Base-by-base conservation (phyloP, 768 basidiomycete genomes). In the Russula foetens region DNA sequence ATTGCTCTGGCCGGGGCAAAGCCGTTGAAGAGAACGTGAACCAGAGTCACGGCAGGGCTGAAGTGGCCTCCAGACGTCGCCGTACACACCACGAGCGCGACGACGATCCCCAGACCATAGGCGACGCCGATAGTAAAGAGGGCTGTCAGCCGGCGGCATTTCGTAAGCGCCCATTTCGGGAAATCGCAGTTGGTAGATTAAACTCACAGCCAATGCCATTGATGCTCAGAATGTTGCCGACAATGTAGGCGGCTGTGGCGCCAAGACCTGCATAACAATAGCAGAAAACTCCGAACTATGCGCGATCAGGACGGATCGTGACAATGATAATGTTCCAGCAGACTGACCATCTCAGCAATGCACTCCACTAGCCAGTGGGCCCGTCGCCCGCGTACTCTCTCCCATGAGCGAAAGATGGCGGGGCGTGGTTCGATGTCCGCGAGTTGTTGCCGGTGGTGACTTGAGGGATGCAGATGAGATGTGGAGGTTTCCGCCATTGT, bases 41-140 rank as follows among this genome's bases (percentile, higher is more conserved):
- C 71, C 49, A 86, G 72, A 3, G 85, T 83, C 23, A 88, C 75
- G 50, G 80, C 77, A 2, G 88, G 90, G 51, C 73, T 75, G 60
- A 78, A 72, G 66, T 78, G 77, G 1, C 74, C 74, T 9, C 75
- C 74, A 0, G 74, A 76, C 2, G 73, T 72, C 9, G 71, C 63
- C 7, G 70, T 66, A 44, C 68, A 73, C 2, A 72, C 67, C 26
- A 71, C 62, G 31, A 77, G 59, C 17, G 76, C 76, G 33, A 76
- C 59, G 50, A 71, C 68, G 63, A 76, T 75, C 2, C 76, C 77
- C 17, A 77, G 24, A 1, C 69, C 71, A 63, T 77, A 78, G 7
- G 70, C 71, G 2, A 73, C 26, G 15, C 73, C 76, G 53, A 76
- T 66, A 28, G 70, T 72, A 23, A 75, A 59, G 1, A 76, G 39